Percentiles rank a stretch among this genome's conserved stretches.
Conservation (phyloP, 1,284 basidiomycete genomes). For the Pseudozyma pruni region DNA sequence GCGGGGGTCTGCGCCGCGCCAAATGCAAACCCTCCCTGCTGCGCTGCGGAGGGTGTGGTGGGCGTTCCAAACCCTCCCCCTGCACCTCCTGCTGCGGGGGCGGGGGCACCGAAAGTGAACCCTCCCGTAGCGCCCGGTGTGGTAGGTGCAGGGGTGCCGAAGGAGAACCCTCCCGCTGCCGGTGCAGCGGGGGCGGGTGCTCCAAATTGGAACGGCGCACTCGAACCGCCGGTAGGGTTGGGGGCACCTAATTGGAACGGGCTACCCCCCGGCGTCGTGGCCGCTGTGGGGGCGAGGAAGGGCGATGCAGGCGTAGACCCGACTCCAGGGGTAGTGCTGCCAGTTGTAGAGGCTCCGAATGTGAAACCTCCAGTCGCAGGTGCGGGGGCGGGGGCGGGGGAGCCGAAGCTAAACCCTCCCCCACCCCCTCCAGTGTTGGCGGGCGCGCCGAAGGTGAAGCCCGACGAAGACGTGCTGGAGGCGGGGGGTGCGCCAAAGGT, state of each 20-base stretch:
- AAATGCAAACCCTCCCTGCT: not conserved
- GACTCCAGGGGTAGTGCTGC: constrained; percentile 17
- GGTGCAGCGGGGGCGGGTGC: constrained; percentile 11
- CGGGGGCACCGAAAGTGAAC: constrained; percentile 25
- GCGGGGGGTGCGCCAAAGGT: constrained; percentile 13
- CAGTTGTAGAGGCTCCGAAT: constrained; percentile 15
- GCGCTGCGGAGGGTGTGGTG: not conserved
- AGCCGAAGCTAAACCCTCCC: constrained; percentile 36
- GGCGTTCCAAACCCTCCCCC: constrained; percentile 8
- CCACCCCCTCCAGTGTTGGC: not conserved
- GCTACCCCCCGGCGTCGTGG: constrained; percentile 23
- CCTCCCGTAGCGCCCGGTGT: constrained; percentile 7
- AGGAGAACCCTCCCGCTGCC: constrained; percentile 4
- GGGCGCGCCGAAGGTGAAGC: no score
- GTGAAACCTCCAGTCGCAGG: constrained; percentile 19
- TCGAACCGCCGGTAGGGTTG: not conserved
- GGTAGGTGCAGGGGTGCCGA: not conserved
- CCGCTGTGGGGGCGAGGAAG: constrained; percentile 20
- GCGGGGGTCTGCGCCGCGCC: constrained; percentile 1
- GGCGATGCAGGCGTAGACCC: constrained; percentile 33
- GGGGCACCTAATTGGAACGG: constrained; percentile 36
- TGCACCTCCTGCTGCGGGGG: not conserved
- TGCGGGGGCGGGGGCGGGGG: constrained; percentile 14
- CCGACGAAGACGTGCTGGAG: not conserved
- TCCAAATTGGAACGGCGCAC: constrained; percentile 25